Percentiles rank a stretch among this genome's conserved stretches.
These are phyloP conservation scores for Protomyces pachydermus DNA, from an alignment of 1,139 yeast genomes.

Conservation along the genomic window DNA sequence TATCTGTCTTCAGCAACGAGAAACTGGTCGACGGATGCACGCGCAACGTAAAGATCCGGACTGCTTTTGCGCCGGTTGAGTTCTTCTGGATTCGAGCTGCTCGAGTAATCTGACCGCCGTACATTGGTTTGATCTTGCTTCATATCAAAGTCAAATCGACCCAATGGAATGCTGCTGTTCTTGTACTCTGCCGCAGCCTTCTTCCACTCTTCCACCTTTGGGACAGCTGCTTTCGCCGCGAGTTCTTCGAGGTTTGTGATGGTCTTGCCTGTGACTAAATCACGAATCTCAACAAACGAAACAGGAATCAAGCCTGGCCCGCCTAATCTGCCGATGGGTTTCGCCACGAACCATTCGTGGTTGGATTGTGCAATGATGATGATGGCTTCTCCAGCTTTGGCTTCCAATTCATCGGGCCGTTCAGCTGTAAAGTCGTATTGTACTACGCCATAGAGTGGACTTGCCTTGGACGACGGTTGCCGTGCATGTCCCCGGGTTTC, in stretches of 20 bases:
- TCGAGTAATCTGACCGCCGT: conserved; percentile 1
- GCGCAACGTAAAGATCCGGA: conserved; percentile 48
- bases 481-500: conserved; percentile 1
- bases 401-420: conserved; percentile 78
- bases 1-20: conserved; percentile 80
- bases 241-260: conserved; percentile 46
- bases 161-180: conserved; percentile 81
- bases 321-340: conserved; percentile 88
- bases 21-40: conserved; percentile 62
- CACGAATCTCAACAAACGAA: conserved; percentile 78
- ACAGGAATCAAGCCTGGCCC: conserved; percentile 97
- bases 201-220: conserved; percentile 95
- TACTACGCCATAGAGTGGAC: conserved; percentile 58
- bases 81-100: neutral
- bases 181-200: conserved; percentile 83
- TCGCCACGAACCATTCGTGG: conserved; percentile 95
- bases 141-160: conserved; percentile 43
- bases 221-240: conserved; percentile 62
- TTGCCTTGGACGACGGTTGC: conserved; percentile 5
- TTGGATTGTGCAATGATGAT: conserved; percentile 94
- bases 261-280: conserved; percentile 59
- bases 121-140: neutral
- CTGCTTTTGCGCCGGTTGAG: neutral
- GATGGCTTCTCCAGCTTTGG: conserved; percentile 78
- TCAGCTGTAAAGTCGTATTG: conserved; percentile 85